Evolutionary conservation across 768 basidiomycete genomes (phyloP).

Genomic region (Paxillus ammoniavirescens): DNA sequence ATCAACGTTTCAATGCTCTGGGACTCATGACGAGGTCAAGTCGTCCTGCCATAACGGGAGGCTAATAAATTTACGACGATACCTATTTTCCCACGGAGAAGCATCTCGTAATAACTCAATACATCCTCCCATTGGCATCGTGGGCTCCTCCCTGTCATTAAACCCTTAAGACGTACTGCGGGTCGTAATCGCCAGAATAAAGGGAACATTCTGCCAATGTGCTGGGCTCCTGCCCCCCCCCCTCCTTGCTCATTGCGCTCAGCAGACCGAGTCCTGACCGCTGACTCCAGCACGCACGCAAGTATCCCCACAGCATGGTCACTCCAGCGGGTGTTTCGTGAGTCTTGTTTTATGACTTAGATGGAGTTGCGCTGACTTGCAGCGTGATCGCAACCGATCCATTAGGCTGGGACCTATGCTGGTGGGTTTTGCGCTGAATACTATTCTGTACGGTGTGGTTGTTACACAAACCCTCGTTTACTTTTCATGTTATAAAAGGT

Average conservation of each 20-base stretch:
- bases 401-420: conserved; percentile 35
- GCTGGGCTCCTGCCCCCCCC: conserved; percentile 1
- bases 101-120: conserved; percentile 11
- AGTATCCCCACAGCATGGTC: conserved; percentile 14
- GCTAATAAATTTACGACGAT: background rate
- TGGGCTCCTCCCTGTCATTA: conserved; percentile 6
- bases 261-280: conserved; percentile 5
- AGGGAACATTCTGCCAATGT: background rate
- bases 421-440: conserved; percentile 34
- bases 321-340: conserved; percentile 23
- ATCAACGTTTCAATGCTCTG: background rate
- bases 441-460: conserved; percentile 34
- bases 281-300: conserved; percentile 2
- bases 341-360: background rate
- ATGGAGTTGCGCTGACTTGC: background rate
- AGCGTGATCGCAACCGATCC: background rate
- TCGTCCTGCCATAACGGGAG: background rate
- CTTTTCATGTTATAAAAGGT: conserved; percentile 28
- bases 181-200: conserved; percentile 16
- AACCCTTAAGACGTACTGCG: conserved; percentile 22
- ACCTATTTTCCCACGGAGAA: conserved; percentile 6
- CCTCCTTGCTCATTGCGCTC: conserved; percentile 2
- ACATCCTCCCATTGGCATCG: background rate
- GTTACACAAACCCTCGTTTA: conserved; percentile 34
- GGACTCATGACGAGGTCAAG: background rate